Base-by-base conservation (phyloP, 2,329 filamentous ascomycete species). In the Aquanectria penicillioides region DNA sequence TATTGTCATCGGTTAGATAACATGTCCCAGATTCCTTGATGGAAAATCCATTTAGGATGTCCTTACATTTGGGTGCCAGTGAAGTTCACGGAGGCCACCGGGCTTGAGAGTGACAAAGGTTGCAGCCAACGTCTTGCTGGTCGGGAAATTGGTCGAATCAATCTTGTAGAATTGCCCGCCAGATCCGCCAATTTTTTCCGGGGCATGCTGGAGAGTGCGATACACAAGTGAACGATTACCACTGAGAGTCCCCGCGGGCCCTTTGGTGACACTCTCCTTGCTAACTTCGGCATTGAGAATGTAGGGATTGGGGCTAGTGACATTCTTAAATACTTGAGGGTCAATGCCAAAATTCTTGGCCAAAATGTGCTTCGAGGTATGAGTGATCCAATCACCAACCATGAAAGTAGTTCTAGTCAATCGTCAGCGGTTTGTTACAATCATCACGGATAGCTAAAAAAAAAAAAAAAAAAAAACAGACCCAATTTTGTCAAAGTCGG, bases 321-420 rank as follows among this genome's bases (percentile, higher is more conserved):
- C 76, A 6, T 78, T 80, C 62, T 84, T 78, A 61, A 91, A 90
- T 40, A 88, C 80, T 0, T 82, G 82, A 18, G 81, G 79, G 44
- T 85, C 78, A 17, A 91, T 80, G 18, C 86, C 86, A 63, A 91
- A 90, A 77, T 90, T 91, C 76, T 89, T 90, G 29, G 88, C 87
- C 0, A 91, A 77, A 38, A 91, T 79, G 9, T 71, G 63, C 47
- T 83, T 84, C 0, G 89, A 88, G 0, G 88, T 91, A 69, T 90
- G 88, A 0, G 83, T 77, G 29, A 91, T 80, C 88, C 88, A 91
- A 75, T 91, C 88, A 62, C 88, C 87, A 20, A 91, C 80, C 75
- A 87, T 89, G 79, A 91, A 91, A 1, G 89, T 90, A 0, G 86
- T 89, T n/a, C 85, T 85, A 20, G 7, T 6, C 2, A n/a, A 3